Conservation (phyloP, 345 rosid species). For the Salix purpurea region DNA sequence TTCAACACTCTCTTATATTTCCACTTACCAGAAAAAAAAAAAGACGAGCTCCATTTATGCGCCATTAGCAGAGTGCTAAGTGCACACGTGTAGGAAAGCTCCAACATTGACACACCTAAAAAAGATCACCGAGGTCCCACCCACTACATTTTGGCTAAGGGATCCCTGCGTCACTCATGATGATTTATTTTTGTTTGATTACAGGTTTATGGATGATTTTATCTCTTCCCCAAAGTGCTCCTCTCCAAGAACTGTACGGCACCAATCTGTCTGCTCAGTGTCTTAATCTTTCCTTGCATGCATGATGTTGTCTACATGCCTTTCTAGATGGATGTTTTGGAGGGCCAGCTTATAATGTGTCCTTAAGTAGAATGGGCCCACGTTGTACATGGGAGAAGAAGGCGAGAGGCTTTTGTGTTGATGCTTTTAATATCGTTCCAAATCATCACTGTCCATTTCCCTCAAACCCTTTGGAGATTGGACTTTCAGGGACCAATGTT, state of each 20-base stretch:
- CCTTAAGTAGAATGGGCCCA: neutral
- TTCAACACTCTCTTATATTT: neutral
- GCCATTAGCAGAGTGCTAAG: neutral
- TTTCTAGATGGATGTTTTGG: constrained; percentile 17
- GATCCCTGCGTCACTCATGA: neutral
- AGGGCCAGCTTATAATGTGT: constrained; percentile 5
- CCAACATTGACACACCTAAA: neutral
- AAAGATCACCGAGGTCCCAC: neutral
- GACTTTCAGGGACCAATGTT: neutral
- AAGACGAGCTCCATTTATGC: constrained; percentile 9
- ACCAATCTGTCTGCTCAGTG: constrained; percentile 10
- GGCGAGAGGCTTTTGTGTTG: neutral
- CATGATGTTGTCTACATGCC: constrained; percentile 39
- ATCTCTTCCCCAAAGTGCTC: constrained; percentile 3
- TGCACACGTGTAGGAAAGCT: constrained; percentile 17
- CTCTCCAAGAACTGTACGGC: neutral
- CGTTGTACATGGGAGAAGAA: neutral
- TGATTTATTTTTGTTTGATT: neutral
- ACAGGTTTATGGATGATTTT: neutral
- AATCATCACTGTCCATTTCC: neutral
- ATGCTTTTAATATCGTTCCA: neutral
- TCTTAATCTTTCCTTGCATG: constrained; percentile 29
- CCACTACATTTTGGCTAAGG: constrained; percentile 3
- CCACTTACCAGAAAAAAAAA: constrained; percentile 8
- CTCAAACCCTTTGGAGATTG: neutral